Conservation (phyloP, 176 grass and related monocot genomes). For the Juncus inflexus region DNA sequence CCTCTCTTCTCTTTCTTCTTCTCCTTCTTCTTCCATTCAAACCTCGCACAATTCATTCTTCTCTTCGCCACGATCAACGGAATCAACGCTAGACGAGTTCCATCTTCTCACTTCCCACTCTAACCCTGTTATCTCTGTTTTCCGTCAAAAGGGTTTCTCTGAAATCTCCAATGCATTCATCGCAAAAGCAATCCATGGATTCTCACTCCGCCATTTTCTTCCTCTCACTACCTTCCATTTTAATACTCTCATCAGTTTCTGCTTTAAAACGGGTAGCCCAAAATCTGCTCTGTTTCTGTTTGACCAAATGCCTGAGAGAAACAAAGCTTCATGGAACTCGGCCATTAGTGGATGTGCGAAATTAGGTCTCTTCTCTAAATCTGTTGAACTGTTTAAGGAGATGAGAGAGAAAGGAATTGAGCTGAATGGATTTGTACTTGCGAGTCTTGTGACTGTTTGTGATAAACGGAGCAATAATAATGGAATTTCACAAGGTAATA, state of each 20-base stretch:
- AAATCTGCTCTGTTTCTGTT: constrained; percentile 44
- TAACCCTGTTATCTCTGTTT: constrained; percentile 45
- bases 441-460: constrained; percentile 48
- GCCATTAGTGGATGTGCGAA: constrained; percentile 53
- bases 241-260: constrained; percentile 68
- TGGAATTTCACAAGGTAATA: constrained; percentile 5
- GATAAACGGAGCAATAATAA: constrained; percentile 34
- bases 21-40: not conserved
- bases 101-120: constrained; percentile 17
- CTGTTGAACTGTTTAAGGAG: constrained; percentile 26
- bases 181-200: constrained; percentile 42
- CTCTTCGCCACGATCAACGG: constrained; percentile 18
- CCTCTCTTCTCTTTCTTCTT: not conserved
- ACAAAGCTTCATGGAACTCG: constrained; percentile 58
- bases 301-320: constrained; percentile 52
- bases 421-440: constrained; percentile 54
- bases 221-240: constrained; percentile 48
- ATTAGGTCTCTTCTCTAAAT: constrained; percentile 23
- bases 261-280: constrained; percentile 28
- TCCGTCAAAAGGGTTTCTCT: constrained; percentile 44
- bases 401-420: constrained; percentile 41
- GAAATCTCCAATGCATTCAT: constrained; percentile 28
- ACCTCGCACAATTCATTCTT: not conserved
- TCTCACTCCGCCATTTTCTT: constrained; percentile 36
- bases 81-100: too few relatives aligned